Percentiles rank a stretch among this genome's conserved stretches.
Evolutionary conservation across 176 grass and related monocot genomes (phyloP).

Genomic region (Carex parvula): DNA sequence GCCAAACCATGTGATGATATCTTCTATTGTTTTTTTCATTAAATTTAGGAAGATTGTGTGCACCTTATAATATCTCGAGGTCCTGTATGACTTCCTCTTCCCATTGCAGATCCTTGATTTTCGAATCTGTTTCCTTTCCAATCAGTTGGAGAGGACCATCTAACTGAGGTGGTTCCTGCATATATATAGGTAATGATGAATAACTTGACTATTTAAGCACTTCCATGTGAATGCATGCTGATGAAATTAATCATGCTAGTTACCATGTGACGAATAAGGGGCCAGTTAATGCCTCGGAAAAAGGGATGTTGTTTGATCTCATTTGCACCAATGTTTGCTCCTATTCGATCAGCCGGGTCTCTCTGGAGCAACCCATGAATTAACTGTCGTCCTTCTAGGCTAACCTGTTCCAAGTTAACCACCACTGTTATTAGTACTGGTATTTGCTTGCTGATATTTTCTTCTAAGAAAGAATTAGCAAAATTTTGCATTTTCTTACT

Average conservation of each 20-base stretch:
- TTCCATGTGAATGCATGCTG: neutral
- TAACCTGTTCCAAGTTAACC: slow-evolving; percentile 51
- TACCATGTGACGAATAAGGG: slow-evolving; percentile 98
- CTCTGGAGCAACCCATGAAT: slow-evolving; percentile 82
- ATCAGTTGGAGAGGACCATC: slow-evolving; percentile 65
- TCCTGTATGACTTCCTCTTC: slow-evolving; percentile 28
- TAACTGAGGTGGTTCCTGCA: slow-evolving; percentile 69
- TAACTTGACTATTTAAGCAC: slow-evolving; percentile 1
- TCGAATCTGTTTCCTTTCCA: slow-evolving; percentile 45
- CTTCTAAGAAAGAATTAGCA: slow-evolving; percentile 1
- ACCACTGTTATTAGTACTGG: slow-evolving; percentile 1
- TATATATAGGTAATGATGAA: slow-evolving; percentile 25
- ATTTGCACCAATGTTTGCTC: slow-evolving; percentile 75
- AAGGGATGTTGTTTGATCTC: slow-evolving; percentile 93
- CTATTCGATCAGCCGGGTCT: slow-evolving; percentile 75
- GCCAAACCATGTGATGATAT: neutral
- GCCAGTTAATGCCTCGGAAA: slow-evolving; percentile 75
- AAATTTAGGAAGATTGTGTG: slow-evolving; percentile 12
- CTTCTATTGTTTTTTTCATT: neutral
- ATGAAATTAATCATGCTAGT: slow-evolving; percentile 31
- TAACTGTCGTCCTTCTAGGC: slow-evolving; percentile 68
- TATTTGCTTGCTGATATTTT: slow-evolving; percentile 3
- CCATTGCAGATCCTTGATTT: slow-evolving; percentile 41
- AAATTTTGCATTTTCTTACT: slow-evolving; percentile 41
- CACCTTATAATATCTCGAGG: slow-evolving; percentile 65